Base-by-base conservation (phyloP, 2,329 filamentous ascomycete species). In the Sordariomycetes sp. region DNA sequence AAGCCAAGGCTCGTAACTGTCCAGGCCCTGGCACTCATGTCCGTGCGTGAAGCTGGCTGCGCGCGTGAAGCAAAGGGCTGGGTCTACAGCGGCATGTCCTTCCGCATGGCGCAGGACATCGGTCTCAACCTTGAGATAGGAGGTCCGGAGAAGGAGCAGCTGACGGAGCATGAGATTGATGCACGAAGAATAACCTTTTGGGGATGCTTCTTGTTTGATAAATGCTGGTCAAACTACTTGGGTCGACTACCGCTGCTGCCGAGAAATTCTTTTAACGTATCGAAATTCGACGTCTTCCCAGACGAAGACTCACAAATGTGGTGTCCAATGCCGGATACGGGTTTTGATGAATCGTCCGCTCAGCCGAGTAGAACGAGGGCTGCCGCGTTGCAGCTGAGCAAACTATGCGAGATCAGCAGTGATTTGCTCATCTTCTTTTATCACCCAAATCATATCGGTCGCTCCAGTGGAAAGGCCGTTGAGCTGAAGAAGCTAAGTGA, bases 1-100 rank as follows among this genome's bases (percentile, higher is more conserved):
- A 88, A 85, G 45, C 86, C 92, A 3, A 78, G 79, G 33, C 65
- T 96, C 36, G 84, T 87, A 6, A 96, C 88, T 0, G 87, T 96
- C 1, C 92, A 98, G 59, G 92, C 92, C 1, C 63, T 96, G 35
- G 88, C 87, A 0, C 65, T 96, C 42, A 95, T 98, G 88, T 95
- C 88, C 7, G 90, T 96, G 1, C 73, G 92, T 40, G 92, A 98
- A 62, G 92, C 90, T 3, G 92, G 92, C 1, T 96, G 90, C 54
- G 90, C 86, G 0, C 74, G 90, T 27, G 92, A 96, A 59, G 86
- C 86, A 25, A 94, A 92, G 57, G 92, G 92, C 2, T 98, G 92
- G 92, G 87, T 95, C 4, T 96, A 96, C 57, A 94, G 86, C 48
- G 90, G 92, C 32, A 95, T 98, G 85, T 92, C 85, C 49, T 96